Evolutionary conservation across 2,329 filamentous ascomycete genomes (phyloP).

Genomic region (Paracoccidioides lutzii): DNA sequence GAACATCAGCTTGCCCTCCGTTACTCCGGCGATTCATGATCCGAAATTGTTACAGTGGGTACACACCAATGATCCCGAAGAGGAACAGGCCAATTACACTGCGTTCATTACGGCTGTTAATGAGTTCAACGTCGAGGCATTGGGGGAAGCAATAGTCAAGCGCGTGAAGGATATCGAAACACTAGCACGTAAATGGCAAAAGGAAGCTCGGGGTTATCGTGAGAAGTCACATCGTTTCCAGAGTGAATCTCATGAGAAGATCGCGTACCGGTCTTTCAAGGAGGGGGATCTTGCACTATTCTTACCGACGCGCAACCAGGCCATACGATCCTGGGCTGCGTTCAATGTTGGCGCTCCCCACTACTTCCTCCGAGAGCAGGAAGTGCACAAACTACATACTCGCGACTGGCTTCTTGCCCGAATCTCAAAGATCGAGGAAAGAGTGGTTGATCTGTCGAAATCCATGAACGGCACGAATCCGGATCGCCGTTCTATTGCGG

Average conservation of each 20-base stretch:
- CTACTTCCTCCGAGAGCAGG: slow-evolving; percentile 90
- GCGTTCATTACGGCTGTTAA: slow-evolving; percentile 61
- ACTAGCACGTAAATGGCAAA: slow-evolving; percentile 83
- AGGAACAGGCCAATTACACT: slow-evolving; percentile 61
- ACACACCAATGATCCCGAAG: slow-evolving; percentile 49
- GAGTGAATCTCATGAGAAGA: slow-evolving; percentile 85
- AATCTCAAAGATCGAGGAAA: slow-evolving; percentile 81
- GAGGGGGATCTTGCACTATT: slow-evolving; percentile 92
- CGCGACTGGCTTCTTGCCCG: slow-evolving; percentile 95
- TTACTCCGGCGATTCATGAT: slow-evolving; percentile 39
- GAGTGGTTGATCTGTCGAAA: slow-evolving; percentile 82
- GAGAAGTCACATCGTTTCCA: slow-evolving; percentile 73
- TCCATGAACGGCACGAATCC: slow-evolving; percentile 47
- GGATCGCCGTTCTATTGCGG: slow-evolving; percentile 38
- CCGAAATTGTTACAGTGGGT: slow-evolving; percentile 72
- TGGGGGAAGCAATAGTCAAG: slow-evolving; percentile 73
- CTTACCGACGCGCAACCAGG: slow-evolving; percentile 85
- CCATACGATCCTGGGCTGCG: slow-evolving; percentile 88
- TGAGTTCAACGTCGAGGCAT: slow-evolving; percentile 69
- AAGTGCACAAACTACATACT: slow-evolving; percentile 67
- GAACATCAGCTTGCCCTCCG: slow-evolving; percentile 22
- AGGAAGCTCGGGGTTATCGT: slow-evolving; percentile 72
- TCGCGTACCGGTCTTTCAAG: slow-evolving; percentile 90
- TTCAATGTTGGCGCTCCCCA: slow-evolving; percentile 97
- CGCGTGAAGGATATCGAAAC: slow-evolving; percentile 89